Conservation (phyloP, 2,329 filamentous ascomycete species). For the Fusarium staphyleae region DNA sequence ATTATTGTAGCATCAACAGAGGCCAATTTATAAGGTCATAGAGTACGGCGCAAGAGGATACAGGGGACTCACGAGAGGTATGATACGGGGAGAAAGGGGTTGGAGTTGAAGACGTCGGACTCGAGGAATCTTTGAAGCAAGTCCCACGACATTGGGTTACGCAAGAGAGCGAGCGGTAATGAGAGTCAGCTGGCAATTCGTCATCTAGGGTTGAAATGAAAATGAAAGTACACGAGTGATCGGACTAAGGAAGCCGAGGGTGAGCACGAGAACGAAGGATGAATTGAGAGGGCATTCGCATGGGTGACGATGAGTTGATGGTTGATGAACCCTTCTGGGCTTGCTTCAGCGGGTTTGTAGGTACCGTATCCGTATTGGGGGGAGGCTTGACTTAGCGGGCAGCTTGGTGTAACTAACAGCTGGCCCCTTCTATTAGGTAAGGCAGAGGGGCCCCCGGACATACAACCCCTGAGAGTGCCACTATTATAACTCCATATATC, state of each 20-base stretch:
- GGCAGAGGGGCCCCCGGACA: background rate
- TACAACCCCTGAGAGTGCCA: slow-evolving; percentile 17
- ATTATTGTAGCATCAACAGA: background rate
- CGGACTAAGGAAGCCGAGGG: slow-evolving; percentile 3
- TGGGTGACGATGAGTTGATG: slow-evolving; percentile 13
- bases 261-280: slow-evolving; percentile 7
- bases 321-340: slow-evolving; percentile 17
- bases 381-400: slow-evolving; percentile 10
- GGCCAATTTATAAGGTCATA: background rate
- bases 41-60: slow-evolving; percentile 1
- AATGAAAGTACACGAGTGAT: slow-evolving; percentile 14
- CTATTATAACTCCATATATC: background rate
- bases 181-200: slow-evolving; percentile 46
- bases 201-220: slow-evolving; percentile 47
- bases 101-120: slow-evolving; percentile 92
- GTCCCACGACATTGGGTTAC: slow-evolving; percentile 76
- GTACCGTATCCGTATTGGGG: too few species aligned
- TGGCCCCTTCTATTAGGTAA: slow-evolving; percentile 5
- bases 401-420: slow-evolving; percentile 8
- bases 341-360: slow-evolving; percentile 22
- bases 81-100: slow-evolving; percentile 86
- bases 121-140: slow-evolving; percentile 89
- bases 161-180: slow-evolving; percentile 44
- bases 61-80: slow-evolving; percentile 77
- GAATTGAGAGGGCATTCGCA: slow-evolving; percentile 29